A percentile compares a stretch with the other conserved stretches of the same genome.
Evolutionary conservation across 768 basidiomycete genomes (phyloP).

Genomic region (Coprinellus micaceus): DNA sequence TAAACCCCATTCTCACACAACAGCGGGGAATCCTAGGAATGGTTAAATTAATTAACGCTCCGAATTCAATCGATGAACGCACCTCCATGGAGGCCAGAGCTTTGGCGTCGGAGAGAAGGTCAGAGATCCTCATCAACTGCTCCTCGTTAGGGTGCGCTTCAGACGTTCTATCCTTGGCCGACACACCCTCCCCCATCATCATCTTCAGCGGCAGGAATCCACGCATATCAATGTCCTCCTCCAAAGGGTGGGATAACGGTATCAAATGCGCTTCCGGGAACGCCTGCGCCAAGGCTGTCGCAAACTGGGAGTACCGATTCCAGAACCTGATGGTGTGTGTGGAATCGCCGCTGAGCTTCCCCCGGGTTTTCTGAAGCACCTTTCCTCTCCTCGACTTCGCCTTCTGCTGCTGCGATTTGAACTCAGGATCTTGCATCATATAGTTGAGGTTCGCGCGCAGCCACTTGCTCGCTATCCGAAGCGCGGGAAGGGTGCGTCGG

Average conservation of each 20-base stretch:
- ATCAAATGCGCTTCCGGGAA: conserved; percentile 72
- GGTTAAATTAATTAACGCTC: conserved; percentile 10
- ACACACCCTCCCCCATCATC: conserved; percentile 39
- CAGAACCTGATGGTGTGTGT: conserved; percentile 58
- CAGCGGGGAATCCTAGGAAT: conserved; percentile 40
- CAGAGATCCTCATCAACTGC: conserved; percentile 89
- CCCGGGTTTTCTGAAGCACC: conserved; percentile 25
- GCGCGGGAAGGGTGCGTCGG: conserved; percentile 78
- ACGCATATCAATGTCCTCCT: conserved; percentile 86
- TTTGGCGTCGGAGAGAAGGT: conserved; percentile 72
- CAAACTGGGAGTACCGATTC: conserved; percentile 65
- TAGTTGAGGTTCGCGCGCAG: conserved; percentile 72
- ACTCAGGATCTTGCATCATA: conserved; percentile 45
- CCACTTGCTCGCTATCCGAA: conserved; percentile 91
- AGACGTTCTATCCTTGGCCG: background rate
- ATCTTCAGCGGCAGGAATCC: conserved; percentile 83
- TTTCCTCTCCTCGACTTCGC: conserved; percentile 27
- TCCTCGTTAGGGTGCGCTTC: conserved; percentile 84
- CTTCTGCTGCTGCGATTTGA: conserved; percentile 28
- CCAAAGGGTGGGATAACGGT: conserved; percentile 55
- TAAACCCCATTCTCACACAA: conserved; percentile 31
- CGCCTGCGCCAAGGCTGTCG: conserved; percentile 50
- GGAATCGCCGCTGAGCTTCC: conserved; percentile 35
- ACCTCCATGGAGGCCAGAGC: conserved; percentile 59
- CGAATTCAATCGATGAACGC: conserved; percentile 18